Percentiles rank a stretch among this genome's conserved stretches.
Evolutionary conservation across 257 asterid species (phyloP).

Genomic region (Fraxinus quadrangulata): DNA sequence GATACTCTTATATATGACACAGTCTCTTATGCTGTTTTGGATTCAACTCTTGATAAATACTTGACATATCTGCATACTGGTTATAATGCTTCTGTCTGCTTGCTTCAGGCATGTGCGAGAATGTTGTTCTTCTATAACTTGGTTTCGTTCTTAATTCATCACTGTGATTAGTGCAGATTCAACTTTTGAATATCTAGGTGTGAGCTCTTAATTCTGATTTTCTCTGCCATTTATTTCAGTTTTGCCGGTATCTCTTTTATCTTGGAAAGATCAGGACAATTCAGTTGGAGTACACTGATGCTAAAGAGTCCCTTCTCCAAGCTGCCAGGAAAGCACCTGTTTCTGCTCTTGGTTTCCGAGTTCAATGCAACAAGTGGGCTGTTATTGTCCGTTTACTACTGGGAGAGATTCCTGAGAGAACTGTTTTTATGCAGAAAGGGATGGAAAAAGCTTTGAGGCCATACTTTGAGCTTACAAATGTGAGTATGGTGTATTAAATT

Average conservation of each 20-base stretch:
- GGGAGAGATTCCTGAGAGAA: conserved; percentile 96
- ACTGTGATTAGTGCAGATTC: background rate
- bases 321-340: conserved; percentile 91
- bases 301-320: conserved; percentile 94
- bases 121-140: conserved; percentile 3
- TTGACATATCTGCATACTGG: background rate
- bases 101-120: background rate
- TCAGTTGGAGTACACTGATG: conserved; percentile 95
- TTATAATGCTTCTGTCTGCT: conserved; percentile 8
- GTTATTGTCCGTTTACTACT: conserved; percentile 87
- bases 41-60: conserved; percentile 5
- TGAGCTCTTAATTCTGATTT: conserved; percentile 14
- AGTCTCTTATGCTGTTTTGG: conserved; percentile 2
- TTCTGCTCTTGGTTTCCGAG: conserved; percentile 84
- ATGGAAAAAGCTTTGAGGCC: conserved; percentile 93
- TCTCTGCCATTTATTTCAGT: conserved; percentile 44
- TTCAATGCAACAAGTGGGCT: conserved; percentile 93
- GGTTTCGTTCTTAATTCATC: background rate
- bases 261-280: conserved; percentile 95
- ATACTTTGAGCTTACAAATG: conserved; percentile 95
- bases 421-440: conserved; percentile 93
- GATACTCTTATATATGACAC: background rate
- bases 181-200: background rate
- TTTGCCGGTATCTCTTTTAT: conserved; percentile 89
- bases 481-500: conserved; percentile 35